Evolutionary conservation across 257 asterid species (phyloP).

Genomic region (Rehmannia glutinosa): DNA sequence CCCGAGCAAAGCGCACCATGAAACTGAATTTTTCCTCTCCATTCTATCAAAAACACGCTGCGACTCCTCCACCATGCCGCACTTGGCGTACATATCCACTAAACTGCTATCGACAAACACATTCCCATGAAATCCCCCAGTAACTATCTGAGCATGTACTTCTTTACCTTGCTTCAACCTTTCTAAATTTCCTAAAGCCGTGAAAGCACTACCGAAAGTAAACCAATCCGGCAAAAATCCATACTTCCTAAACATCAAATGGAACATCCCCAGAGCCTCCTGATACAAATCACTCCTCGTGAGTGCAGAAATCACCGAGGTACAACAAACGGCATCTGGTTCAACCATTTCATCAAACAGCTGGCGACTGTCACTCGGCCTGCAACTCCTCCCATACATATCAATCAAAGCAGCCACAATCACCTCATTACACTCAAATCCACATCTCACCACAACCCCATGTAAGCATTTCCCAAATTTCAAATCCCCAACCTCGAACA

Average conservation of each 20-base stretch:
- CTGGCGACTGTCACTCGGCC: constrained; percentile 28
- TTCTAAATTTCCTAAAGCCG: constrained; percentile 76
- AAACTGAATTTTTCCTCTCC: constrained; percentile 62
- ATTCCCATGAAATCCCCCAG: constrained; percentile 47
- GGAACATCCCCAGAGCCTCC: constrained; percentile 58
- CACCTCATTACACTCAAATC: constrained; percentile 47
- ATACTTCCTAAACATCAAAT: constrained; percentile 31
- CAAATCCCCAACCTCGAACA: constrained; percentile 43
- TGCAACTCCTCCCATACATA: constrained; percentile 69
- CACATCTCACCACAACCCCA: constrained; percentile 48
- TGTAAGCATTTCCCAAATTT: constrained; percentile 52
- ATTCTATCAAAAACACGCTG: constrained; percentile 61
- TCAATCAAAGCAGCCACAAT: constrained; percentile 68
- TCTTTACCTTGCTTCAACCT: constrained; percentile 65
- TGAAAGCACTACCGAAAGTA: constrained; percentile 73
- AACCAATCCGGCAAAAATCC: constrained; percentile 52
- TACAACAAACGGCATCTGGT: constrained; percentile 80
- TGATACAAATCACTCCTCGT: constrained; percentile 66
- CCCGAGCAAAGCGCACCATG: constrained; percentile 87
- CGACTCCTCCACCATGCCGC: constrained; percentile 55
- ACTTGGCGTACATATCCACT: constrained; percentile 81
- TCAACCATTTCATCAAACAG: constrained; percentile 73
- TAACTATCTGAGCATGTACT: constrained; percentile 49
- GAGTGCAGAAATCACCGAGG: constrained; percentile 64
- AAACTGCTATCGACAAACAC: constrained; percentile 61